Base-by-base conservation (phyloP, 805 yeast genomes). In the Yarrowia sp. region DNA sequence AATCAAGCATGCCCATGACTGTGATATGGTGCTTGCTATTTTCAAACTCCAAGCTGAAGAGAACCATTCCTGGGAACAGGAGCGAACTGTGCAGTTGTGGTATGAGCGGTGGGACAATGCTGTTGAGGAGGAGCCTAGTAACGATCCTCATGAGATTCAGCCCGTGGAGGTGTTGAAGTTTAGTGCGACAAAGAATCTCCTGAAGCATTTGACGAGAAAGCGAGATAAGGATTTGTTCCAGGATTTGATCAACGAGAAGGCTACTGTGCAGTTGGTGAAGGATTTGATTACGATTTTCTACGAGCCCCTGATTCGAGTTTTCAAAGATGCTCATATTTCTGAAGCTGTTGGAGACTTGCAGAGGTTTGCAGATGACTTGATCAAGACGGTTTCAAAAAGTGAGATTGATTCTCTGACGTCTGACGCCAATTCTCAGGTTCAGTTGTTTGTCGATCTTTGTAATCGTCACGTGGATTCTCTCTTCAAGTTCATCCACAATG, bases 161-260 rank as follows among this genome's bases (percentile, higher is more conserved):
- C 56, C 67, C 4, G 41, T 26, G 3, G 67, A 63, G 3, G 67
- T 63, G 56, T 58, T 69, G 66, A 71, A 73, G 65, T 56, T 42
- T 10, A 4, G 14, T 8, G 69, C 53, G 15, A 69, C 16, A 56
- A 86, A 85, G 70, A 87, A 88, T 68, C 82, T 89, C 67, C 85
- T 89, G 78, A 87, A 85, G 70, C 78, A 89, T 16, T 84, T 84
- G 71, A 80, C 90, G 1, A 84, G 95, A 43, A 88, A 86, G 69
- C 85, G 86, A 45, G 99, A 94, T 75, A 92, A 91, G 75, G 86
- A 87, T 69, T 79, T 89, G 52, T 78, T 93, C 81, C 87, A 87
- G 73, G 88, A 88, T 74, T 76, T 93, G 52, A 91, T 97, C 97
- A 87, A 86, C 56, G 97, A 93, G 73, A 92, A 94, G 0, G 91